Evolutionary conservation across 1,284 basidiomycete genomes (phyloP).

Genomic region (Boletus mariae): DNA sequence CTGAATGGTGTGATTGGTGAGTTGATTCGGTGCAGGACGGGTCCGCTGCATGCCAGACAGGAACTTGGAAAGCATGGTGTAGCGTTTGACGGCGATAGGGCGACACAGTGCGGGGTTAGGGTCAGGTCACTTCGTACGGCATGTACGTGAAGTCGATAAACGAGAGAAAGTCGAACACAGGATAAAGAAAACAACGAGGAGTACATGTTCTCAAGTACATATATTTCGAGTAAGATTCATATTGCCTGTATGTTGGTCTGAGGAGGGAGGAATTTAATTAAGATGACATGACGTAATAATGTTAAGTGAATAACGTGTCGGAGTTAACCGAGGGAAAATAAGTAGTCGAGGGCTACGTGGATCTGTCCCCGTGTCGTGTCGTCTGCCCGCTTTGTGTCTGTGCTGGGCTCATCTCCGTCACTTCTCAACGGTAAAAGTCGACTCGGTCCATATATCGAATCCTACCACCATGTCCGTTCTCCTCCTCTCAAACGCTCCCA

Average conservation of each 20-base stretch:
- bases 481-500: conserved; percentile 29
- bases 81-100: conserved; percentile 4
- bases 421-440: conserved; percentile 15
- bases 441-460: neutral
- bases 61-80: neutral
- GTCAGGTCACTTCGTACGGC: conserved; percentile 3
- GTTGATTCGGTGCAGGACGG: neutral
- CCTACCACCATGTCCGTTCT: conserved; percentile 29
- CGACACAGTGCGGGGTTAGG: conserved; percentile 11
- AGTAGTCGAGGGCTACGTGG: conserved; percentile 20
- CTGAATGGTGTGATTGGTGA: neutral
- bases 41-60: neutral
- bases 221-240: no score
- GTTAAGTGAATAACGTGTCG: conserved; percentile 15
- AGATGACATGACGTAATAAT: conserved; percentile 15
- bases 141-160: conserved; percentile 3
- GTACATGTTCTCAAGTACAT: neutral
- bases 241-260: neutral
- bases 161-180: neutral
- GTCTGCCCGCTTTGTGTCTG: conserved; percentile 7
- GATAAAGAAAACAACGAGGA: neutral
- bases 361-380: conserved; percentile 10
- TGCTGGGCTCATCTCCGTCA: conserved; percentile 29
- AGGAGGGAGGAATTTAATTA: neutral
- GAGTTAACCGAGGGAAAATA: conserved; percentile 27